Conservation (phyloP, 179 eudicot genomes). For the Amaranthus tricolor region DNA sequence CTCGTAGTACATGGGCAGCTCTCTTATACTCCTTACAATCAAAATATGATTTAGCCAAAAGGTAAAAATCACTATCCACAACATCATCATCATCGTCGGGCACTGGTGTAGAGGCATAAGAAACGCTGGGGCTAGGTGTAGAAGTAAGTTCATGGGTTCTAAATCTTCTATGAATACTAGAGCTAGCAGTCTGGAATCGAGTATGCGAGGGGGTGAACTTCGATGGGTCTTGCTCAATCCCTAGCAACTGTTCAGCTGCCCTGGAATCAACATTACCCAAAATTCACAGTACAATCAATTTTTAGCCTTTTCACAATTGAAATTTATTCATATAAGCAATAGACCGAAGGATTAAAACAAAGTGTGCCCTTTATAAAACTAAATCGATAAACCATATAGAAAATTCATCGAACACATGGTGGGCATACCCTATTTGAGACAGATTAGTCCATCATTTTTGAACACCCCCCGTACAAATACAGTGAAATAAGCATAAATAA, state of each 20-base stretch:
- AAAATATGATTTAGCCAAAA: slow-evolving; percentile 81
- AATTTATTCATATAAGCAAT: not conserved
- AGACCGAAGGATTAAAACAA: not conserved
- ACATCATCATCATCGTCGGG: slow-evolving; percentile 64
- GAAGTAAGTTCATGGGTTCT: slow-evolving; percentile 54
- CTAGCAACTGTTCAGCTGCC: slow-evolving; percentile 94
- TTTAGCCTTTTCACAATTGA: not conserved
- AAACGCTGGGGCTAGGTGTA: slow-evolving; percentile 69
- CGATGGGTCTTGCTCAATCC: slow-evolving; percentile 89
- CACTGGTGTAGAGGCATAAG: slow-evolving; percentile 57
- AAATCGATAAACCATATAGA: slow-evolving; percentile 2
- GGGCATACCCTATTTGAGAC: slow-evolving; percentile 11
- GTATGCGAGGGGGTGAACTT: slow-evolving; percentile 86
- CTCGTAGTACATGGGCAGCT: slow-evolving; percentile 91
- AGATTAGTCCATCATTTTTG: not conserved
- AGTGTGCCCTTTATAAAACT: not conserved
- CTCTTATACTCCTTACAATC: slow-evolving; percentile 87
- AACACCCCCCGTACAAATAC: not conserved
- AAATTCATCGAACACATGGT: slow-evolving; percentile 34
- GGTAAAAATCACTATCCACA: slow-evolving; percentile 70
- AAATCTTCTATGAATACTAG: slow-evolving; percentile 78
- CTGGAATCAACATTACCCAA: slow-evolving; percentile 29
- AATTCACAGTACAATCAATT: not conserved
- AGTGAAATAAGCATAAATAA: not conserved
- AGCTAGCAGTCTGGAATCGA: slow-evolving; percentile 88